A percentile compares a stretch with the other conserved stretches of the same genome.
These are phyloP conservation scores for Beauveria sp. DNA, from an alignment of 2,329 filamentous ascomycete species.

Conservation along the genomic window DNA sequence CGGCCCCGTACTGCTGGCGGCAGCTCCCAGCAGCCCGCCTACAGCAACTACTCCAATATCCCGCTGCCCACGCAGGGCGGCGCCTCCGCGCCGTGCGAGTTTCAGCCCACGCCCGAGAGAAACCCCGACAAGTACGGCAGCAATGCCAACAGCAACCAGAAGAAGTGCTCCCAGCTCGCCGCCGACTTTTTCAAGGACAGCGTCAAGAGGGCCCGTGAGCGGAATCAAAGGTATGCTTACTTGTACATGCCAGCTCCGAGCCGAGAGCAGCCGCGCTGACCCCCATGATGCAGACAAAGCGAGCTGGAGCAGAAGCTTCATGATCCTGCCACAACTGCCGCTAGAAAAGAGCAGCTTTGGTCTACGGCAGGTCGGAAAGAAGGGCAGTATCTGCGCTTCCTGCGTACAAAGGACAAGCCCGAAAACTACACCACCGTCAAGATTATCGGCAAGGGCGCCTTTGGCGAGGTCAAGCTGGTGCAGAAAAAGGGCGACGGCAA, in stretches of 20 bases:
- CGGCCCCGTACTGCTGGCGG: slow-evolving; percentile 80
- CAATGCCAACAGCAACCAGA: slow-evolving; percentile 61
- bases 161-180: slow-evolving; percentile 62
- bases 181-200: slow-evolving; percentile 98
- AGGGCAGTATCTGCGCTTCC: slow-evolving; percentile 85
- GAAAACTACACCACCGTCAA: slow-evolving; percentile 95
- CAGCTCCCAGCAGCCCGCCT: slow-evolving; percentile 52
- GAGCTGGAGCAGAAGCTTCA: slow-evolving; percentile 82
- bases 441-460: slow-evolving; percentile 97
- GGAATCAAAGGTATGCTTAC: slow-evolving; percentile 73
- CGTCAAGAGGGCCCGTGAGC: slow-evolving; percentile 88
- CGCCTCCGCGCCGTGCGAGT: slow-evolving; percentile 57
- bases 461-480: slow-evolving; percentile 95
- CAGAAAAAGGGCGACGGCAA: slow-evolving; percentile 94
- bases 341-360: slow-evolving; percentile 77
- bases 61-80: slow-evolving; percentile 53
- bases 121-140: slow-evolving; percentile 73
- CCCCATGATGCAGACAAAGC: slow-evolving; percentile 57
- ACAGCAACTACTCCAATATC: slow-evolving; percentile 56
- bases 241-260: background rate
- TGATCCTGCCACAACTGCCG: slow-evolving; percentile 65
- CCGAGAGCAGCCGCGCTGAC: background rate
- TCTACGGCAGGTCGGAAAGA: slow-evolving; percentile 80
- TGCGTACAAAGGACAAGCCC: slow-evolving; percentile 86
- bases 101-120: slow-evolving; percentile 71